Evolutionary conservation across 371 early-diverging fungal genomes (phyloP), one percentile per base, ranked within the genome.

Genomic region (Mucor racemosus): DNA sequence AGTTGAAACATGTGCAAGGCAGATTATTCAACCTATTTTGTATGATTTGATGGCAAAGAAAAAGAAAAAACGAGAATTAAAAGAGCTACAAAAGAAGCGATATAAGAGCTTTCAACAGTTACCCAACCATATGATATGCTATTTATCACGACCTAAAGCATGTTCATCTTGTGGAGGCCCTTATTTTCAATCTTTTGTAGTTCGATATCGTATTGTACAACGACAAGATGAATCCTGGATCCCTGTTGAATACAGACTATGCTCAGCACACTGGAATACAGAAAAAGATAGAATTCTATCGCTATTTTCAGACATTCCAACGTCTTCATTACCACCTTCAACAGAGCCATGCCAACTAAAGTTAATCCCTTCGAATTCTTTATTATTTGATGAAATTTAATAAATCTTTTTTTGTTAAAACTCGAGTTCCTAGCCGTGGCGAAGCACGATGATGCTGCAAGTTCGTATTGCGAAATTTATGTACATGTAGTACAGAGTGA

Each of bases 91-190:
- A 65, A 50, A 55, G 36, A 13, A 44, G 26, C 42, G 41, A 53
- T 53, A 65, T 41, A 15, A 38, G 35, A 54, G 44, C 11, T 62
- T 53, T 39, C 50, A 62, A 48, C 54, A 57, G n/a, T 55, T 85
- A 14, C 84, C 89, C 11, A 67, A 70, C 21, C 80, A 86, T 61
- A 39, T 94, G 9, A 78, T 84, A 62, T 57, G 73, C 7, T 93
- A 91, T 69, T 72, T 96, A n/a, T 68, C 82, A 7, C 76, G 82
- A 13, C 91, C 88, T 4, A 82, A 88, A 42, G 71, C 80, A 21
- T 97, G 98, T 74, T 81, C 94, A 7, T 92, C 89, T 71, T 97
- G 98, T 76, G 85, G 87, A n/a, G 95, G 94, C 0, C 95, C 96
- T 17, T 93, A 91, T 68, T 93, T 94, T 76, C 90, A 92, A 19